A percentile compares a stretch with the other conserved stretches of the same genome.
Evolutionary conservation across 257 asterid species (phyloP).

Genomic region (Coffea eugenioides): DNA sequence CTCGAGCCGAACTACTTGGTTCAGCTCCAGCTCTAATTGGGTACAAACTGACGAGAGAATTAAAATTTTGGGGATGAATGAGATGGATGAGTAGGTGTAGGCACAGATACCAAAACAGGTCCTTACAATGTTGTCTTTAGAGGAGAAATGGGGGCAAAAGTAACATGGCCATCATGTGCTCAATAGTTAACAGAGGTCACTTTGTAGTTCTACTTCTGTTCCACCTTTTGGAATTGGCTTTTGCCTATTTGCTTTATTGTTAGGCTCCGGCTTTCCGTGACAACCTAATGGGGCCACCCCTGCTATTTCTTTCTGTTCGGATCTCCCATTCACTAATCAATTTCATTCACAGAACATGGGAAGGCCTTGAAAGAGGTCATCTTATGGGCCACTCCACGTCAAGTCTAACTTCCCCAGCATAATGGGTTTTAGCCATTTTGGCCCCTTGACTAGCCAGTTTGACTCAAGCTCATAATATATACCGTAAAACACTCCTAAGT

Average conservation of each 20-base stretch:
- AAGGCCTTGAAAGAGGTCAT: slow-evolving; percentile 36
- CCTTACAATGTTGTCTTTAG: slow-evolving; percentile 34
- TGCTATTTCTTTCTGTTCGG: slow-evolving; percentile 12
- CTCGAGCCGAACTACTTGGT: too few species aligned
- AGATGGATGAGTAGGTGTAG: background rate
- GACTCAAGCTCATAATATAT: background rate
- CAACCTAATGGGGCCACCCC: slow-evolving; percentile 36
- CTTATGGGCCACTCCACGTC: slow-evolving; percentile 29
- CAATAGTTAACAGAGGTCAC: slow-evolving; percentile 27
- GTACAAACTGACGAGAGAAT: background rate
- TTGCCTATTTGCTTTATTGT: slow-evolving; percentile 2
- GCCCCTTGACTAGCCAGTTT: background rate
- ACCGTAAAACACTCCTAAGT: background rate
- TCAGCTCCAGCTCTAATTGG: too few species aligned
- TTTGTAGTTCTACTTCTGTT: slow-evolving; percentile 10
- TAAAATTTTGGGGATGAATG: background rate
- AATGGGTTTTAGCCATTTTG: background rate
- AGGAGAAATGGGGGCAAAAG: slow-evolving; percentile 50
- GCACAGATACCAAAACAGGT: background rate
- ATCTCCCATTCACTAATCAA: slow-evolving; percentile 40
- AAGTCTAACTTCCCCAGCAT: background rate
- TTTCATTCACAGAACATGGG: slow-evolving; percentile 82
- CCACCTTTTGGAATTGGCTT: background rate
- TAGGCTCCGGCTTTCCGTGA: slow-evolving; percentile 33
- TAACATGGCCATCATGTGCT: slow-evolving; percentile 56